Conservation (phyloP, 805 yeast species). For the Brettanomyces naardenensis region DNA sequence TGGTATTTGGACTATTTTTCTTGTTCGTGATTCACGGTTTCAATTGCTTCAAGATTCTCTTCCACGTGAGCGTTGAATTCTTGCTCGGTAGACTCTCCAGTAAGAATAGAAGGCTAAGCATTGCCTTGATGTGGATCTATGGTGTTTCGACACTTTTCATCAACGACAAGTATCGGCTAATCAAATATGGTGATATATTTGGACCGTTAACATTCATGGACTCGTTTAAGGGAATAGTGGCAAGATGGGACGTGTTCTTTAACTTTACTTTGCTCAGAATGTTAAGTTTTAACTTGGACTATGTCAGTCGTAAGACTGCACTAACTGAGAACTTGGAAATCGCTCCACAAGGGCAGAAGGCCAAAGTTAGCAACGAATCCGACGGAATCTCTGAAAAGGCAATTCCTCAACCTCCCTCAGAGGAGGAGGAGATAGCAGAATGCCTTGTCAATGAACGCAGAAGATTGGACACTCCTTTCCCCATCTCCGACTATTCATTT, state of each 20-base stretch:
- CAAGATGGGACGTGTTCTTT: constrained; percentile 94
- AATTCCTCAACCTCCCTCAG: not conserved
- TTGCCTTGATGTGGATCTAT: constrained; percentile 58
- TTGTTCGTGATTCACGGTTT: constrained; percentile 74
- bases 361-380: constrained; percentile 11
- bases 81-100: constrained; percentile 33
- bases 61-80: constrained; percentile 51
- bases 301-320: constrained; percentile 32
- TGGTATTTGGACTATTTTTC: constrained; percentile 61
- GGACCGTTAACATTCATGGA: constrained; percentile 47
- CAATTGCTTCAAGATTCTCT: constrained; percentile 51
- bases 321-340: constrained; percentile 6
- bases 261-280: constrained; percentile 82
- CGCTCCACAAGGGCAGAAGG: constrained; percentile 4
- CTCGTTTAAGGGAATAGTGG: constrained; percentile 65
- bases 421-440: constrained; percentile 4
- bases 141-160: constrained; percentile 73
- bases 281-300: constrained; percentile 79
- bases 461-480: constrained; percentile 57
- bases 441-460: constrained; percentile 46
- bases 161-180: constrained; percentile 59
- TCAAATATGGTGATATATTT: constrained; percentile 37
- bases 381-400: constrained; percentile 1
- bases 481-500: constrained; percentile 51
- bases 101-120: constrained; percentile 31